These are phyloP conservation scores for Diaporthe sp. DNA, from an alignment of 2,329 filamentous ascomycete genomes.

Conservation along the genomic window DNA sequence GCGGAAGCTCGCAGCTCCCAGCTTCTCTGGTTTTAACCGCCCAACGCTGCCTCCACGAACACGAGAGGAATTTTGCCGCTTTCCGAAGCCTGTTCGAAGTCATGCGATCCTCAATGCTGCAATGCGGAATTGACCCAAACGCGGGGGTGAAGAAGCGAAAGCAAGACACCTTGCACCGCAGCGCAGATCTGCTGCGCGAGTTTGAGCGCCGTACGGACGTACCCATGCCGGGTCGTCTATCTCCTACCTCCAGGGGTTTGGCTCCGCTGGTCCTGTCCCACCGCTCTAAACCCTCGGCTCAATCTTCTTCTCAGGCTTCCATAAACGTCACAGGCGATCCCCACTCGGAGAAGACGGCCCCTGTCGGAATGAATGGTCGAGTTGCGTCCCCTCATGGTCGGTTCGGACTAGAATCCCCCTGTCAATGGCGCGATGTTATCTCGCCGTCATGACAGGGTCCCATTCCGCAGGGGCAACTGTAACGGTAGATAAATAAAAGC, in stretches of 20 bases:
- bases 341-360: slow-evolving; percentile 5
- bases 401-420: neutral
- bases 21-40: neutral
- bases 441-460: slow-evolving; percentile 4
- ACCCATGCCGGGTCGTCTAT: neutral
- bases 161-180: neutral
- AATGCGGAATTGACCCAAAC: neutral
- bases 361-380: neutral
- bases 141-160: neutral
- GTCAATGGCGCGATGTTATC: slow-evolving; percentile 16
- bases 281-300: neutral
- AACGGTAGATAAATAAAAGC: slow-evolving; percentile 13
- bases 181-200: neutral
- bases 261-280: neutral
- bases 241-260: neutral
- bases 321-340: neutral
- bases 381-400: neutral
- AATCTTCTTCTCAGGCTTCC: neutral
- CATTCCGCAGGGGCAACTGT: neutral
- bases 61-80: neutral
- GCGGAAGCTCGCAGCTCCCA: neutral
- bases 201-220: neutral
- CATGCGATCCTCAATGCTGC: neutral
- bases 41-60: no score
- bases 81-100: neutral